phyloP scores from a whole-genome alignment of 169 alveolate genomes.

The Plasmodium reichenowi region DNA sequence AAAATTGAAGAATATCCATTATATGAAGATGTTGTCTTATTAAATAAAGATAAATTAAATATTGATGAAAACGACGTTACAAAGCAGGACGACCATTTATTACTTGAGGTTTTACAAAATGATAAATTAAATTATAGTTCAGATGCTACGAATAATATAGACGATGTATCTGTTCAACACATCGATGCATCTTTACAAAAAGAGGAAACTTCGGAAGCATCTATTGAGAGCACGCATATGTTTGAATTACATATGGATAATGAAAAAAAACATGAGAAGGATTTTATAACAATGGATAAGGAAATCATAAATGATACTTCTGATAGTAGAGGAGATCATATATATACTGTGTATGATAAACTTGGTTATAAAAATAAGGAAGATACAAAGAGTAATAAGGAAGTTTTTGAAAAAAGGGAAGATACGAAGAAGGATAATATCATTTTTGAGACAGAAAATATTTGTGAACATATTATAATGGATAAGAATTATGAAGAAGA shows the following conservation, averaged over 20 bases:
- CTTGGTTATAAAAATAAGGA: not conserved
- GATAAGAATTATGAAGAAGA: not conserved
- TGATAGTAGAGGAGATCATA: not conserved
- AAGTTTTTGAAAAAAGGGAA: conserved; percentile 13
- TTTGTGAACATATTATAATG: not conserved
- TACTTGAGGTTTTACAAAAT: conserved; percentile 28
- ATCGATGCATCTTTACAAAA: conserved; percentile 1
- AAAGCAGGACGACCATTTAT: conserved; percentile 10
- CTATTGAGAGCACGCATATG: not conserved
- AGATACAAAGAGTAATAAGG: not conserved
- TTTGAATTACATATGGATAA: not conserved
- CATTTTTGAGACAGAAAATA: not conserved
- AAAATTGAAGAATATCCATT: conserved; percentile 92
- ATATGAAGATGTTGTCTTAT: conserved; percentile 76
- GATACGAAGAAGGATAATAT: not conserved
- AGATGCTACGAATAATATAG: conserved; percentile 7
- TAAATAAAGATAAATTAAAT: conserved; percentile 20
- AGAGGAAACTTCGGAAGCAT: not conserved
- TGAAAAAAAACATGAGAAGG: not conserved
- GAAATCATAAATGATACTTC: not conserved
- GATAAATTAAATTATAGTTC: conserved; percentile 55
- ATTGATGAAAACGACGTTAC: conserved; percentile 12
- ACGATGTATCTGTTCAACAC: conserved; percentile 10
- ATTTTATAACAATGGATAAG: not conserved
- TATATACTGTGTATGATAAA: not conserved